These are phyloP conservation scores for Fragaria ananassa DNA, from an alignment of 306 rosid species.

Conservation along the genomic window DNA sequence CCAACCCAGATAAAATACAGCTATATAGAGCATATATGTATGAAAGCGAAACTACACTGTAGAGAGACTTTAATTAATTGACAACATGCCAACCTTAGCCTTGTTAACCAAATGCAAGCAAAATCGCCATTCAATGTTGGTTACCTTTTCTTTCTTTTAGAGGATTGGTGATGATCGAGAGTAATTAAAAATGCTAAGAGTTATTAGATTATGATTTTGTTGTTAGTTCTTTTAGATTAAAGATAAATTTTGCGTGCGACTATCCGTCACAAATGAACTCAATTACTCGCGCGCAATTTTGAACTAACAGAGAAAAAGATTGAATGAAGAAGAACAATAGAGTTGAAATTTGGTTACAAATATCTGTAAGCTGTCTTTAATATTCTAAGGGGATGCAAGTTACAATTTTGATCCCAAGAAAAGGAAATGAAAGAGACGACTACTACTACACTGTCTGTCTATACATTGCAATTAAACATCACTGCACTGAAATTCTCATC, in stretches of 20 bases:
- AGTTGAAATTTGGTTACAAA: not conserved
- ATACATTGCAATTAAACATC: slow-evolving; percentile 25
- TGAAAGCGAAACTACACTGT: not conserved
- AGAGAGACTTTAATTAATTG: not conserved
- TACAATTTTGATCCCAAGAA: slow-evolving; percentile 16
- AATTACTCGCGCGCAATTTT: not conserved
- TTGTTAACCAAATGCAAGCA: not conserved
- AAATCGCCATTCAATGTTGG: not conserved
- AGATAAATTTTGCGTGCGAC: not conserved
- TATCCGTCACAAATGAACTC: not conserved
- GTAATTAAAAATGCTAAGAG: not conserved
- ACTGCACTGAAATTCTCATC: slow-evolving; percentile 1
- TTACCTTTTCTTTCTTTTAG: not conserved
- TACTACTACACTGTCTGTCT: slow-evolving; percentile 14
- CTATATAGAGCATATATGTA: not conserved
- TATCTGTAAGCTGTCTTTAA: not conserved
- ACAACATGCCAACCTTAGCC: not conserved
- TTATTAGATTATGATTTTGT: not conserved
- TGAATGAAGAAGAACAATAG: not conserved
- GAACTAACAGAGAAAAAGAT: not conserved
- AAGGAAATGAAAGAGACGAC: slow-evolving; percentile 12
- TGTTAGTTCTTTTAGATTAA: not conserved
- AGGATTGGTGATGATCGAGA: not conserved
- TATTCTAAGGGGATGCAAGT: slow-evolving; percentile 14
- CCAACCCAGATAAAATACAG: not conserved